Evolutionary conservation across 805 yeast species (phyloP), one percentile per base, ranked within the genome.

Genomic region (Candida andamanensis): DNA sequence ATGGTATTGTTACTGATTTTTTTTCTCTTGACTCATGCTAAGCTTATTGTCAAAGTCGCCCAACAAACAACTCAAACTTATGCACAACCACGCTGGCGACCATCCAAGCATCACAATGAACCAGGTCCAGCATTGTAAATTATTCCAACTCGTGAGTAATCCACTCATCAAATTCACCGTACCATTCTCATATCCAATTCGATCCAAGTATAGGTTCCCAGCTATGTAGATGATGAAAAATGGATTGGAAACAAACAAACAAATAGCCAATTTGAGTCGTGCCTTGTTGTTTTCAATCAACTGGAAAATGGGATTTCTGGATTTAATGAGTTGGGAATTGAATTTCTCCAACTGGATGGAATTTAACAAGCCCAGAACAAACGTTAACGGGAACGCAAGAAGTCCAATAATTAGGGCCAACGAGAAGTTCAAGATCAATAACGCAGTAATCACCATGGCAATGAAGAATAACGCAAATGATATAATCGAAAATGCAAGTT

Each of bases 111-210:
- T 64, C 2, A 87, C 51, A 15, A 84, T 72, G 35, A 75, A 69
- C 89, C 95, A 86, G 0, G 95, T 83, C 90, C 95, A 86, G 37
- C 83, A 79, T 35, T 81, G 82, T 35, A 84, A 58, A 23, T 78
- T 74, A 16, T 63, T 49, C 81, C 89, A 85, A 3, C 85, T 76
- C 17, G 72, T 63, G 8, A 79, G 52, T 11, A 87, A 59, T 0
- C 77, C 76, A 14, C 56, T 49, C 32, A 80, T 63, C 4, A 79
- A 46, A 7, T 61, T 54, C 4, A 63, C 54, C 1, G 66, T 60
- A 2, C 58, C 62, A 6, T 36, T 38, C 22, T 47, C 54, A 12
- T 35, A 14, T 11, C 65, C 58, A 33, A 54, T 40, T 6, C 28
- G 18, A 10, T 65, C 58, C 32, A 54, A 41, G 26, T 52, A 45